Conservation (phyloP, 768 basidiomycete genomes). For the Hortiboletus campestris region DNA sequence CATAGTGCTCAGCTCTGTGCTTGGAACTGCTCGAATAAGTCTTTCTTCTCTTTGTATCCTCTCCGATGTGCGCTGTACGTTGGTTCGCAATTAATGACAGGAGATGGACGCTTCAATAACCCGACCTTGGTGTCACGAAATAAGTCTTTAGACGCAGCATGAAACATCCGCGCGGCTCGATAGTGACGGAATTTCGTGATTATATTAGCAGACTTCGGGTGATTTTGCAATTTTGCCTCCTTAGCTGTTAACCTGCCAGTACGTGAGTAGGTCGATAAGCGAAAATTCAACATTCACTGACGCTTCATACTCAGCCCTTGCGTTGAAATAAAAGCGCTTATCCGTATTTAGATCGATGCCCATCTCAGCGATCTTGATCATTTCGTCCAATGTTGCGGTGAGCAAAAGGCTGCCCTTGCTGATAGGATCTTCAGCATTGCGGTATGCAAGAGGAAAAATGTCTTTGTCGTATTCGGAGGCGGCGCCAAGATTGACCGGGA, state of each 20-base stretch:
- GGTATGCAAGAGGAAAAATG: background rate
- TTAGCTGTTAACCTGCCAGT: background rate
- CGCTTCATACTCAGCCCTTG: background rate
- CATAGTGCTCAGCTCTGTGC: background rate
- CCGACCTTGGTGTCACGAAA: background rate
- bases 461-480: background rate
- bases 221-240: background rate
- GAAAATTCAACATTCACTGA: background rate
- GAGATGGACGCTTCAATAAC: no score
- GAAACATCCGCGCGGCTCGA: background rate
- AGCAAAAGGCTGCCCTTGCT: background rate
- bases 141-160: background rate
- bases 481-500: background rate
- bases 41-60: conserved; percentile 2
- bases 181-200: background rate
- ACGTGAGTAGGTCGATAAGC: background rate
- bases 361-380: background rate
- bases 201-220: background rate
- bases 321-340: background rate
- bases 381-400: background rate
- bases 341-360: no score
- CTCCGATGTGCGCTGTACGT: conserved; percentile 5
- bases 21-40: background rate
- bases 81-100: background rate
- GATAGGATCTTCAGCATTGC: background rate